Base-by-base conservation (phyloP, 331 rosid species). In the Prunus yedoensis region DNA sequence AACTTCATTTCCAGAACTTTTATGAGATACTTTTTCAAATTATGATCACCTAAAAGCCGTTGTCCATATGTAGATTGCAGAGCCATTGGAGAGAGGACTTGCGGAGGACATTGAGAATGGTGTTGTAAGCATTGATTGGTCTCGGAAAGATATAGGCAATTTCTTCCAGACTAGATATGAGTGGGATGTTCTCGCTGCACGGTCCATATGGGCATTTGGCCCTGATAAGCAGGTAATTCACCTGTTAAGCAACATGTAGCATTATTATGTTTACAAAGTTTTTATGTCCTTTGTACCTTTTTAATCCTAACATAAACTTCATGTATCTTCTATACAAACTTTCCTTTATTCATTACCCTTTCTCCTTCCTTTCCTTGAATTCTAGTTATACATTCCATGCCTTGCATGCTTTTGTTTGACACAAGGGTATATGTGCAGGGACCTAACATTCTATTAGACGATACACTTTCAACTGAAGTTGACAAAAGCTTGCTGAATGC, bases 121-220 rank as follows among this genome's bases (percentile, higher is more conserved):
- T 70, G 93, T 87, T 62, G 97, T 94, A 72, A 91, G 96, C 84
- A 88, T 92, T 78, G 97, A 94, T 84, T 94, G 98, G 97, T 88
- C 89, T 41, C 77, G 89, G 66, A 94, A 91, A 80, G 90, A 89
- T 81, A 86, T 94, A 10, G 98, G 98, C 73, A 94, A 94, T 75
- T 91, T 94, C 85, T 94, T 94, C 83, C 96, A 94, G 88, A 88
- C 97, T 32, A 87, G 83, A 76, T 91, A 94, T 76, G 97, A 90
- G 46, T 91, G 97, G 98, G 98, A 94, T 85, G 91, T 94, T 65
- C 98, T 94, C 66, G 98, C 98, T 78, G 96, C 97, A 14, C 83
- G 97, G 62, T 91, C 98, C 68, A 94, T 94, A 76, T 94, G 97
- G 98, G 97, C 98, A 68, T 94, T 95, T 84, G 99, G 99, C 80